Evolutionary conservation across 108 stramenopile genomes (phyloP).

Genomic region (Mayamaea pseudoterrestris): DNA sequence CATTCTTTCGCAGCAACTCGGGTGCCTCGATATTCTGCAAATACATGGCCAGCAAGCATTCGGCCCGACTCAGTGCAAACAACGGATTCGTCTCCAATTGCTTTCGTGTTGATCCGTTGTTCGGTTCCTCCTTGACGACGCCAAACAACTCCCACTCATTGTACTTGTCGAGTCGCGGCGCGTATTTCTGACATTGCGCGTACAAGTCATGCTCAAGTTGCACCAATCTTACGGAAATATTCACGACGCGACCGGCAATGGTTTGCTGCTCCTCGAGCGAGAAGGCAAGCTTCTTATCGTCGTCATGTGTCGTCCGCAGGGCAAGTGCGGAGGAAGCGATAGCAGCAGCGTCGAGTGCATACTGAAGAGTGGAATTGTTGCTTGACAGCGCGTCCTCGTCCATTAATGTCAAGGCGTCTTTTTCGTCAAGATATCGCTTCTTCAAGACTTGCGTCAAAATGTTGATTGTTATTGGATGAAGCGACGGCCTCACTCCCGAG

Average conservation of each 20-base stretch:
- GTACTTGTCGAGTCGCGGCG: slow-evolving; percentile 52
- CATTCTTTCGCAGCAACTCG: slow-evolving; percentile 28
- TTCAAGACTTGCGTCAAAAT: slow-evolving; percentile 60
- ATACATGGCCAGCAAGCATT: slow-evolving; percentile 71
- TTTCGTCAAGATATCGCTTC: slow-evolving; percentile 13
- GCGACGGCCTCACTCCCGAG: slow-evolving; percentile 68
- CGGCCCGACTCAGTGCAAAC: slow-evolving; percentile 61
- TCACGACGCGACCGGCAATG: slow-evolving; percentile 69
- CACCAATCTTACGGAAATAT: slow-evolving; percentile 68
- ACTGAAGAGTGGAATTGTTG: slow-evolving; percentile 29
- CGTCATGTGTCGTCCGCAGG: slow-evolving; percentile 33
- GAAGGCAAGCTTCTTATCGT: slow-evolving; percentile 28
- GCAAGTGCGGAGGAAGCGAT: slow-evolving; percentile 47
- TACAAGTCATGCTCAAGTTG: slow-evolving; percentile 38
- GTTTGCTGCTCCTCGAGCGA: slow-evolving; percentile 42
- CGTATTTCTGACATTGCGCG: slow-evolving; percentile 9
- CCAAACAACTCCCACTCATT: slow-evolving; percentile 61
- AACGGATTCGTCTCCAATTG: slow-evolving; percentile 52
- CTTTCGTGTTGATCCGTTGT: slow-evolving; percentile 16
- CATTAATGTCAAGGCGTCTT: neutral
- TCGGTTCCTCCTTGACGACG: slow-evolving; percentile 19
- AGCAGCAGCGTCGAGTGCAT: slow-evolving; percentile 46
- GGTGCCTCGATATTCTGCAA: slow-evolving; percentile 55
- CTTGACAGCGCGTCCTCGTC: slow-evolving; percentile 9
- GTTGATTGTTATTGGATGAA: slow-evolving; percentile 79